Evolutionary conservation across 345 rosid genomes (phyloP), one percentile per base, ranked within the genome.

Genomic region (Turritis glabra): DNA sequence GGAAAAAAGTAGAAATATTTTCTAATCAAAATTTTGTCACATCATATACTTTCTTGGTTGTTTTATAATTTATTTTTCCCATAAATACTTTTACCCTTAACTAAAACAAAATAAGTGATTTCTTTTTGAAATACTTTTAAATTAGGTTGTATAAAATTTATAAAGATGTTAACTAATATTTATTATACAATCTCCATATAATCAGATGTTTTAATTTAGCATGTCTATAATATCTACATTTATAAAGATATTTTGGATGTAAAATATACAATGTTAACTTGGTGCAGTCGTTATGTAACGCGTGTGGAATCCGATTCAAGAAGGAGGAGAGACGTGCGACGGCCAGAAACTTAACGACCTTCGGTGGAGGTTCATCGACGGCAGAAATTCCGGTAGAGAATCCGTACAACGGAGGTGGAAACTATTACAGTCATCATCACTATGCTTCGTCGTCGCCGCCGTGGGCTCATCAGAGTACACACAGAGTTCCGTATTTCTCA

Each of bases 301-400:
- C 97, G 2, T 91, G 97, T 67, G 97, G 97, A 65, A 91, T 91
- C 79, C 86, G 97, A 77, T 91, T 85, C 85, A 91, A 89, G 85
- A 91, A 91, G 67, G 97, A 91, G 80, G 91, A 91, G 83, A 84
- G 91, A 64, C 85, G 97, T 77, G 96, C 97, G 0, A 82, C 84
- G 0, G 92, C 91, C 5, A 85, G 86, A 56, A 83, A 78, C 64
- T 83, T 83, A 73, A 25, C 43, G 13, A 69, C 43, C 76, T 41
- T 73, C 60, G 62, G 74, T 25, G 74, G 64, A 9, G 63, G 76
- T 44, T 73, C 80, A 40, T 54, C 69, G 22, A 72, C 83, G 15
- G 81, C 70, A 64, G 75, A 72, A 66, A 19, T 51, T 19, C 69
- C 77, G 69, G 58, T 40, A 11, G 81, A 78, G 43, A 25, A 72